Evolutionary conservation across 805 yeast genomes (phyloP).

Genomic region (Barnettozyma wickerhamii): DNA sequence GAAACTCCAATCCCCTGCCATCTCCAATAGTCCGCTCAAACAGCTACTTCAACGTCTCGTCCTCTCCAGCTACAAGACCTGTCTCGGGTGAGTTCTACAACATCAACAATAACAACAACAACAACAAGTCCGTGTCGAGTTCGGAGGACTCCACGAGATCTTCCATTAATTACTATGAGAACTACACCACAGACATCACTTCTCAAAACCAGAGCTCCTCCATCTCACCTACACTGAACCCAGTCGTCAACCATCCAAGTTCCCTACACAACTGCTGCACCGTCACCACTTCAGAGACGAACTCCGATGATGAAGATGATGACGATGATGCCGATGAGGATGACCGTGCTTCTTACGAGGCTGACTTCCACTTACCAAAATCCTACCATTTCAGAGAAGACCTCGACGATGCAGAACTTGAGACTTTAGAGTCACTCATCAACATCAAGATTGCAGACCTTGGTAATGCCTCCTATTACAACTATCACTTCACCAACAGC

Average conservation of each 20-base stretch:
- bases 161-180: conserved; percentile 18
- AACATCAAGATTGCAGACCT: conserved; percentile 58
- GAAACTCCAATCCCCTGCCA: conserved; percentile 42
- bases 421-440: conserved; percentile 12
- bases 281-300: conserved; percentile 15
- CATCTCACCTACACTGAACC: conserved; percentile 11
- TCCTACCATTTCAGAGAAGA: conserved; percentile 4
- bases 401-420: conserved; percentile 7
- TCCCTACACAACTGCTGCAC: conserved; percentile 5
- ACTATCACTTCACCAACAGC: conserved; percentile 61
- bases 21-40: conserved; percentile 34
- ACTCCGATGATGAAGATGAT: conserved; percentile 14
- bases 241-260: conserved; percentile 4
- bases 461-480: conserved; percentile 65
- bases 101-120: too few species aligned
- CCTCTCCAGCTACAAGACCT: conserved; percentile 1
- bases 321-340: conserved; percentile 8
- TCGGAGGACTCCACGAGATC: conserved; percentile 7
- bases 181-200: conserved; percentile 6
- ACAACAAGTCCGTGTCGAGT: conserved; percentile 1
- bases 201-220: conserved; percentile 5
- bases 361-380: conserved; percentile 4
- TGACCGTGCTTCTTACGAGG: neutral
- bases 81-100: neutral
- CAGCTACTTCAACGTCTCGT: conserved; percentile 3